phyloP scores from a whole-genome alignment of 2,329 filamentous ascomycete genomes.

The Mycosphaerella sp. region DNA sequence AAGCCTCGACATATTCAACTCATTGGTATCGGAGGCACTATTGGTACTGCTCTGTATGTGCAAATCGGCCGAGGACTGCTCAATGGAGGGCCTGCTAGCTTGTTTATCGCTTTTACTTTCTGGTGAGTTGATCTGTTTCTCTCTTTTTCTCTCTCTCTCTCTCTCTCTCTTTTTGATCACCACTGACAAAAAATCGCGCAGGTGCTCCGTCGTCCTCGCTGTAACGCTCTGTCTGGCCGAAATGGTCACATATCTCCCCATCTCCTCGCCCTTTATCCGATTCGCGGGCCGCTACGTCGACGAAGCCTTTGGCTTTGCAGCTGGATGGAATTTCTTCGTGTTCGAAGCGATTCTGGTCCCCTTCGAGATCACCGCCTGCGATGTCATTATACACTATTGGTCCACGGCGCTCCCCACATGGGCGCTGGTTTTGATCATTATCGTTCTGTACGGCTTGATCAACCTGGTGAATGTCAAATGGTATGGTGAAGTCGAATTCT shows the following conservation, averaged over 20 bases:
- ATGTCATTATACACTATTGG: constrained; percentile 59
- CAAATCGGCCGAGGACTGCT: constrained; percentile 43
- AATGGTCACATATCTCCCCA: constrained; percentile 71
- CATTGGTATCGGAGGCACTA: constrained; percentile 40
- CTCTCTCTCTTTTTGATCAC: no score
- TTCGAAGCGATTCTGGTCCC: constrained; percentile 29
- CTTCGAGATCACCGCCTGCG: constrained; percentile 46
- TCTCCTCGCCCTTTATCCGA: constrained; percentile 71
- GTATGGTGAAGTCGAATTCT: constrained; percentile 74
- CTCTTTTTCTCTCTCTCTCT: neutral
- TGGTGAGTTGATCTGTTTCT: constrained; percentile 28
- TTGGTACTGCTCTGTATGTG: constrained; percentile 45
- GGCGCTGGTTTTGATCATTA: constrained; percentile 56
- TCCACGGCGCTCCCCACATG: constrained; percentile 43
- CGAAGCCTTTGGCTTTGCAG: constrained; percentile 56
- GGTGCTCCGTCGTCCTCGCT: constrained; percentile 23
- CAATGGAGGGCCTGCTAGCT: constrained; percentile 43
- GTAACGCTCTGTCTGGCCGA: constrained; percentile 52
- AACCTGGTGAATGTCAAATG: constrained; percentile 68
- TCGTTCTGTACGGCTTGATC: constrained; percentile 53
- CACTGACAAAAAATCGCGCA: constrained; percentile 1
- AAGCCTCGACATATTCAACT: constrained; percentile 44
- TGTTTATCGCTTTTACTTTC: constrained; percentile 43
- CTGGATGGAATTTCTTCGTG: constrained; percentile 31
- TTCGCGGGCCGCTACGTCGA: constrained; percentile 71